phyloP scores from a whole-genome alignment of 1,284 basidiomycete species.

The Leccinum fuscescens region DNA sequence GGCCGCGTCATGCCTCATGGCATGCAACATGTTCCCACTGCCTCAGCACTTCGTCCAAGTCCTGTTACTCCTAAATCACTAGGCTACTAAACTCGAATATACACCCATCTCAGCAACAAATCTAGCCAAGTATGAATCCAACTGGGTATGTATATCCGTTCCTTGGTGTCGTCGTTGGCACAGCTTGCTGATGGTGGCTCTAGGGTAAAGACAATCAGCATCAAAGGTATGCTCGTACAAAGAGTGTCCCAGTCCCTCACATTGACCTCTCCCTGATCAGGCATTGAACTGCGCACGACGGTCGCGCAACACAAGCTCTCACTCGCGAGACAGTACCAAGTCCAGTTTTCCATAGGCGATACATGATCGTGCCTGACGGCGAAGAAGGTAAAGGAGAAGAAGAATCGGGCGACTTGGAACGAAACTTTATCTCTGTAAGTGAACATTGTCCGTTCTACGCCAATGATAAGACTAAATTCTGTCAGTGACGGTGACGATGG shows the following conservation, averaged over 20 bases:
- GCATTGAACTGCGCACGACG: not conserved
- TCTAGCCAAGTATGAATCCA: not conserved
- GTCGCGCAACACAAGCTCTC: not conserved
- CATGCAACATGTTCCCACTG: too few relatives aligned
- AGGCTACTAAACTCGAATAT: not conserved
- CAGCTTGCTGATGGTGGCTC: not conserved
- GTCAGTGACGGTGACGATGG: too few relatives aligned
- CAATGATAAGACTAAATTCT: too few relatives aligned
- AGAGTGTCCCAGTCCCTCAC: not conserved
- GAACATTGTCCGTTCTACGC: too few relatives aligned
- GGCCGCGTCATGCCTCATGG: too few relatives aligned
- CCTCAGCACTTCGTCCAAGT: not conserved
- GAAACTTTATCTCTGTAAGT: too few relatives aligned
- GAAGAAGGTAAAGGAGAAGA: too few relatives aligned
- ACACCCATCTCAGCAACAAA: not conserved
- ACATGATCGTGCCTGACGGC: not conserved
- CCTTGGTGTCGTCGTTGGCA: not conserved
- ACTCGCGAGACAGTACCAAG: not conserved
- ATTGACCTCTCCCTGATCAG: not conserved
- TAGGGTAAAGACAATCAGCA: not conserved
- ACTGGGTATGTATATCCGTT: not conserved
- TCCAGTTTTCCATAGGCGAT: not conserved
- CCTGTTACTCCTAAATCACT: not conserved
- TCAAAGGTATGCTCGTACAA: not conserved
- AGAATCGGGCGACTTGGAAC: too few relatives aligned